Base-by-base conservation (phyloP, 768 basidiomycete genomes). In the Phylloporus rhodoxanthus region DNA sequence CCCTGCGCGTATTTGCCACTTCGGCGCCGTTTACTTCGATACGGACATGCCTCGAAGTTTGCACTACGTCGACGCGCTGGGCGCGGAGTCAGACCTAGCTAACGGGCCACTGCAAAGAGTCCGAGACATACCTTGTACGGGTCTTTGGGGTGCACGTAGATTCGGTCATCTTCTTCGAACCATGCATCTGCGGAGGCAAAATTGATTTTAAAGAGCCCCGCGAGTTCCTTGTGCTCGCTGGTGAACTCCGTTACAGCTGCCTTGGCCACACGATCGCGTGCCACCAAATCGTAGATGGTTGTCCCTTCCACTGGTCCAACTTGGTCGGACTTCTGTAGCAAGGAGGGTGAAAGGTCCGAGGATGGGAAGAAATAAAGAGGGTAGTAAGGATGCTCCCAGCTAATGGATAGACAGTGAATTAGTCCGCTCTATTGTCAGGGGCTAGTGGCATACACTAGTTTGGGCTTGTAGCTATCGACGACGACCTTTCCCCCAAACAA, bases 141-240 rank as follows among this genome's bases (percentile, higher is more conserved):
- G 60, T 85, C 82, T 56, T 79, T 84, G 8, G 81, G 78, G 51
- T 85, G 83, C 2, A 73, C 68, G 49, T 72, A 79, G 28, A 84
- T 73, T 48, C 77, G 63, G 42, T 85, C 81, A 43, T 84, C 82
- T 58, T 85, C 82, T 67, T 85, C 82, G 45, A 84, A 81, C 83
- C 84, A 85, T 3, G 74, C 73, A 53, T 82, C 82, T 57, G 75
- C 73, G 15, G 72, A 73, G 13, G 65, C 63, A 45, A 81, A 82
- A 11, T 61, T 59, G 50, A 85, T 59, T 41, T 72, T 77, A 32
- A 78, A 66, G 25, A 83, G 67, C 6, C 76, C 77, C 20, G 66
- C 66, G 11, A 82, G 60, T 43, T 70, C 60, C 37, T 72, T 67
- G 53, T 68, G 57, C 34, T 61, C 52, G 13, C 40, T 45, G 14